These are phyloP conservation scores for Blastomyces silverae DNA, from an alignment of 2,329 filamentous ascomycete species.

Conservation along the genomic window DNA sequence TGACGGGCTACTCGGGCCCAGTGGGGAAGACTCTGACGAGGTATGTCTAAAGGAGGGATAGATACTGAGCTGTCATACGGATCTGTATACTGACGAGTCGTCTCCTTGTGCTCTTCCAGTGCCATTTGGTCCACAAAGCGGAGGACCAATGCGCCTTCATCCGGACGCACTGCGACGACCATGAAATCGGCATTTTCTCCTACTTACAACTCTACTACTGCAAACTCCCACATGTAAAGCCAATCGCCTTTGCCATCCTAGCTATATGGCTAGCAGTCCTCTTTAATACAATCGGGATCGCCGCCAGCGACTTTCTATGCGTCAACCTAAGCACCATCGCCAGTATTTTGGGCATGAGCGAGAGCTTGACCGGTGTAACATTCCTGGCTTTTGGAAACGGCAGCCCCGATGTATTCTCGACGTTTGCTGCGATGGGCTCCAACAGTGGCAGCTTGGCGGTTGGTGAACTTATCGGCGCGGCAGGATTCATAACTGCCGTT, in stretches of 20 bases:
- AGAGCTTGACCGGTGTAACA: constrained; percentile 92
- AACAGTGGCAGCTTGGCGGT: constrained; percentile 96
- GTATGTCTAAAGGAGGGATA: constrained; percentile 12
- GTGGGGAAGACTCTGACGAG: constrained; percentile 14
- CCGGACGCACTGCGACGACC: constrained; percentile 70
- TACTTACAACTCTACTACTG: constrained; percentile 94
- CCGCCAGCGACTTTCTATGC: constrained; percentile 97
- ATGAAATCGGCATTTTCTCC: constrained; percentile 81
- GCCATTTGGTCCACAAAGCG: constrained; percentile 69
- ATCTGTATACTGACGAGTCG: background rate
- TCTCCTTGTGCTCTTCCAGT: constrained; percentile 44
- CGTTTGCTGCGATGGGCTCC: constrained; percentile 94
- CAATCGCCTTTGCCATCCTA: constrained; percentile 71
- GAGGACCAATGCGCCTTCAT: constrained; percentile 83
- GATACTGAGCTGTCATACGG: background rate
- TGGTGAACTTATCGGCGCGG: constrained; percentile 89
- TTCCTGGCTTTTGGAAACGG: constrained; percentile 97
- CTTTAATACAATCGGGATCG: constrained; percentile 95
- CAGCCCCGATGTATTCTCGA: constrained; percentile 96
- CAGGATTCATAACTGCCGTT: constrained; percentile 91
- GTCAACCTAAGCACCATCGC: constrained; percentile 93
- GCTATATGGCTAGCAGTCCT: constrained; percentile 78
- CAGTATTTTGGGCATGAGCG: constrained; percentile 80
- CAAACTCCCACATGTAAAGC: constrained; percentile 58
- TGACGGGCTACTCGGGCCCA: background rate